A percentile compares a stretch with the other conserved stretches of the same genome.
Evolutionary conservation across 495 filamentous ascomycete species (phyloP).

Genomic region (Penicillium silybi): DNA sequence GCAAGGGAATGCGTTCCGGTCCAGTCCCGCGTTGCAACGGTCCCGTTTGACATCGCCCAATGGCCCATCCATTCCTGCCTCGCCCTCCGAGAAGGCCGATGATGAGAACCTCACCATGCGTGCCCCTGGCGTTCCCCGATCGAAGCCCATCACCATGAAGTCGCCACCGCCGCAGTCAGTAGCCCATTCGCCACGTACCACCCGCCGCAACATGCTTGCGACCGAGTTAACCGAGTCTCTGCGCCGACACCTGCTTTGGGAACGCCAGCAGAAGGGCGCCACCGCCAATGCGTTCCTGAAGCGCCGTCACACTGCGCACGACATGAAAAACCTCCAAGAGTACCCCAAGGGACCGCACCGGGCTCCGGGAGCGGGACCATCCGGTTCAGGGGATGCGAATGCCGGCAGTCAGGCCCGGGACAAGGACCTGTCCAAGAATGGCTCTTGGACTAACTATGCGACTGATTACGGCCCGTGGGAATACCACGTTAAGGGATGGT

Average conservation of each 20-base stretch:
- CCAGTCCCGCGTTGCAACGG: conserved; percentile 77
- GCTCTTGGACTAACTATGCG: conserved; percentile 62
- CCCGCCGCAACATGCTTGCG: conserved; percentile 92
- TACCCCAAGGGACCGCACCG: conserved; percentile 52
- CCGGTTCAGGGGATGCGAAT: conserved; percentile 14
- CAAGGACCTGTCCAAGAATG: conserved; percentile 52
- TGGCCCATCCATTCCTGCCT: conserved; percentile 67
- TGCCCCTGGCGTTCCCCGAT: conserved; percentile 66
- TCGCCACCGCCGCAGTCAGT: conserved; percentile 51
- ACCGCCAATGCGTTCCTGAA: conserved; percentile 87
- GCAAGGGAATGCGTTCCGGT: conserved; percentile 56
- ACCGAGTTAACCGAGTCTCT: conserved; percentile 86
- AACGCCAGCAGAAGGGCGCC: conserved; percentile 84
- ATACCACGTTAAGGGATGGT: conserved; percentile 71
- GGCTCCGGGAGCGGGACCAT: conserved; percentile 11
- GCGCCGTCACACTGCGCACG: conserved; percentile 85
- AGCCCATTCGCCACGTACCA: conserved; percentile 83
- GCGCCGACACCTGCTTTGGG: conserved; percentile 75
- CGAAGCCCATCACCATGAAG: conserved; percentile 83
- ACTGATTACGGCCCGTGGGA: conserved; percentile 59
- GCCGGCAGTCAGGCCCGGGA: conserved; percentile 24
- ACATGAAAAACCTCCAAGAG: conserved; percentile 77
- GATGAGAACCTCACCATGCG: conserved; percentile 70
- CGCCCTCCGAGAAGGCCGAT: conserved; percentile 60
- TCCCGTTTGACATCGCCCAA: conserved; percentile 69